These are phyloP conservation scores for Xylaria nigripes DNA, from an alignment of 495 filamentous ascomycete species.

Conservation along the genomic window DNA sequence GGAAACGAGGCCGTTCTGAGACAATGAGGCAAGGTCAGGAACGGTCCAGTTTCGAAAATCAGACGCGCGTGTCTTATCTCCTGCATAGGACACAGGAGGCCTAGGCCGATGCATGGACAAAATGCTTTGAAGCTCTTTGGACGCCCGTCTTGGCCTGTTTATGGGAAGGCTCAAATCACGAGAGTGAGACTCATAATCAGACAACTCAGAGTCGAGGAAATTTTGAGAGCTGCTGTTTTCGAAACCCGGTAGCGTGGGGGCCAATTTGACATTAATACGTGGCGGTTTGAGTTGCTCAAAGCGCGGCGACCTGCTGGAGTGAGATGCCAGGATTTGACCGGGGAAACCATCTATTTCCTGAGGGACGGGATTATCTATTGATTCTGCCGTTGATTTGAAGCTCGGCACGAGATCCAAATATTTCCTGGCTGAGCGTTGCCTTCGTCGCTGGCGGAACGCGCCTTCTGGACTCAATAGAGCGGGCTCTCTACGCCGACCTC, in stretches of 20 bases:
- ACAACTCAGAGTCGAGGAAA: slow-evolving; percentile 24
- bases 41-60: slow-evolving; percentile 62
- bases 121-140: slow-evolving; percentile 21
- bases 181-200: slow-evolving; percentile 29
- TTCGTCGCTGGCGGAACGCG: slow-evolving; percentile 18
- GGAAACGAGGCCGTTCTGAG: slow-evolving; percentile 33
- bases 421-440: slow-evolving; percentile 22
- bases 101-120: slow-evolving; percentile 11
- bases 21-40: slow-evolving; percentile 47
- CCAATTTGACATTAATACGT: slow-evolving; percentile 50
- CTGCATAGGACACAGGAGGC: background rate
- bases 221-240: slow-evolving; percentile 12
- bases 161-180: background rate
- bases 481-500: slow-evolving; percentile 27
- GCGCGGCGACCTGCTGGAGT: slow-evolving; percentile 36
- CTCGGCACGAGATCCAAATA: slow-evolving; percentile 35
- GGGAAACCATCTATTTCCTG: slow-evolving; percentile 11
- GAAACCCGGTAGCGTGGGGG: slow-evolving; percentile 34
- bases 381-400: slow-evolving; percentile 21
- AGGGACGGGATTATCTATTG: slow-evolving; percentile 7
- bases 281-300: slow-evolving; percentile 54
- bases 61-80: slow-evolving; percentile 27
- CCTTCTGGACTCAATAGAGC: slow-evolving; percentile 14
- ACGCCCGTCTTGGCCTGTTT: slow-evolving; percentile 5
- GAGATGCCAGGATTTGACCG: slow-evolving; percentile 18